Percentiles rank a stretch among this genome's conserved stretches.
Evolutionary conservation across 176 grass and related monocot genomes (phyloP).

Genomic region (Panicum miliaceum): DNA sequence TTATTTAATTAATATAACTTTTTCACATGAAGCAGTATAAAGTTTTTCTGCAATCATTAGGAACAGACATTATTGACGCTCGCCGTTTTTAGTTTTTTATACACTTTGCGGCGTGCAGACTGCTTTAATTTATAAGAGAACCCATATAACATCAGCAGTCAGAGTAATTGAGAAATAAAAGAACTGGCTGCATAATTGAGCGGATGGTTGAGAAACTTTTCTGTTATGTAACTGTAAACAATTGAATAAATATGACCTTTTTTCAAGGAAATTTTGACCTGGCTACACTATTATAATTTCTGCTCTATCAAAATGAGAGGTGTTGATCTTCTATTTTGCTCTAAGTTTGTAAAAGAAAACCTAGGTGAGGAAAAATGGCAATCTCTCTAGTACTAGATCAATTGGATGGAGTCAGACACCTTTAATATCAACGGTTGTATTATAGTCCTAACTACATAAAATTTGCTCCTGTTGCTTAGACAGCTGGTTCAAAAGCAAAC

Average conservation of each 20-base stretch:
- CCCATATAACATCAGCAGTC: background rate
- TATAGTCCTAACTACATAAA: background rate
- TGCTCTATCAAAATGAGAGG: background rate
- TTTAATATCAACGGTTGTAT: background rate
- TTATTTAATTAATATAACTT: constrained; percentile 30
- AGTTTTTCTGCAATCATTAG: background rate
- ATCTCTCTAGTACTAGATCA: background rate
- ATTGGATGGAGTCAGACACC: background rate
- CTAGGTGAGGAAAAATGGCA: background rate
- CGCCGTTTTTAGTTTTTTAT: background rate
- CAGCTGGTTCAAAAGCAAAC: constrained; percentile 24
- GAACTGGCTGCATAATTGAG: background rate
- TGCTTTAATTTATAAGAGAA: background rate
- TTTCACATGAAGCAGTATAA: background rate
- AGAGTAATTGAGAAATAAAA: background rate
- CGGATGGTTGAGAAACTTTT: background rate
- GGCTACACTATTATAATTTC: background rate
- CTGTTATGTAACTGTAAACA: background rate
- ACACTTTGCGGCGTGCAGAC: background rate
- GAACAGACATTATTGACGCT: constrained; percentile 1
- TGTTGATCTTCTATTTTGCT: background rate
- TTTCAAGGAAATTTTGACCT: background rate
- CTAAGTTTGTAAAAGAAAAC: background rate
- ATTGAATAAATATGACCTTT: background rate
- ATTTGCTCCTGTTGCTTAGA: constrained; percentile 6